Conservation (phyloP, 2,329 filamentous ascomycete genomes). For the Pseudocercospora fijiensis region DNA sequence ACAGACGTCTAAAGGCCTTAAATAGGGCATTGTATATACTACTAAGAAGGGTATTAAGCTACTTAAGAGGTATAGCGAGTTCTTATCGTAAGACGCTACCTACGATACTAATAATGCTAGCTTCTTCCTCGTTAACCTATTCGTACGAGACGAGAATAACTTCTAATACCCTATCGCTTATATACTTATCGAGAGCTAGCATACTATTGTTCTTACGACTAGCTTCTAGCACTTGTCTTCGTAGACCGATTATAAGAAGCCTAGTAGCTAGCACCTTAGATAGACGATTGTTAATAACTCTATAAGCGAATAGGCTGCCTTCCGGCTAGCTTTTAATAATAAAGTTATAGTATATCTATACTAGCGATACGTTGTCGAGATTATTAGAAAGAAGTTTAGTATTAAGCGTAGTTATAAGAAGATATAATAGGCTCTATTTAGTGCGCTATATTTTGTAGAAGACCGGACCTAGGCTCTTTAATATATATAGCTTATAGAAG, state of each 20-base stretch:
- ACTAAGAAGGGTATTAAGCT: background rate
- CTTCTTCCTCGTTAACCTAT: background rate
- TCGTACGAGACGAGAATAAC: background rate
- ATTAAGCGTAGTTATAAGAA: background rate
- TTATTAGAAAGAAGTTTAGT: background rate
- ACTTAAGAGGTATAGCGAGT: background rate
- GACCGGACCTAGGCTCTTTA: background rate
- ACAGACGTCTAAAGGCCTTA: background rate
- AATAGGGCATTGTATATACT: background rate
- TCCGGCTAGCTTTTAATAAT: background rate
- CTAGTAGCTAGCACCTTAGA: background rate
- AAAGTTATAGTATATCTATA: background rate
- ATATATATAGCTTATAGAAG: background rate
- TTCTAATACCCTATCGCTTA: background rate
- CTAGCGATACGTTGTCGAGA: background rate
- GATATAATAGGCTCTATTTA: background rate
- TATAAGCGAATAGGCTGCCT: background rate
- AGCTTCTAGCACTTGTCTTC: background rate
- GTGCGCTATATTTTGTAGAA: background rate
- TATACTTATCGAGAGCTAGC: background rate
- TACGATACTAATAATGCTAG: background rate
- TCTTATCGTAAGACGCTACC: background rate
- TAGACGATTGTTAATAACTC: background rate
- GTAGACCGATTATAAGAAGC: background rate
- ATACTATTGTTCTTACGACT: background rate